Evolutionary conservation across 176 grass and related monocot species (phyloP), one percentile per base, ranked within the genome.

Genomic region (Bothriochloa decipiens): DNA sequence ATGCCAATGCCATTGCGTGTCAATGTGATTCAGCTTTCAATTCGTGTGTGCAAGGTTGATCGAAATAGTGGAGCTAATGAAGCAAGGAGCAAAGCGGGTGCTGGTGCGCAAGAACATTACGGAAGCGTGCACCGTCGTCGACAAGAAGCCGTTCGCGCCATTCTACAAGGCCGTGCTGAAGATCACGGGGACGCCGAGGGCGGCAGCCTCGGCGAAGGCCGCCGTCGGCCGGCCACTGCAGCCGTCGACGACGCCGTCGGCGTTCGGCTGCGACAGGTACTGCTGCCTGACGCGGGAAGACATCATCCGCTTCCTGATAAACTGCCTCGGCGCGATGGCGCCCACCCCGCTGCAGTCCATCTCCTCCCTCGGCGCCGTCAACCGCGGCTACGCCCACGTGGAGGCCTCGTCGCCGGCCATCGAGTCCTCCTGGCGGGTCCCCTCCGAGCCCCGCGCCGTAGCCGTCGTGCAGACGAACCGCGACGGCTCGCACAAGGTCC

Each of bases 11-110:
- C 55, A 26, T 14, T 57, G 22, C 2, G 11, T 39, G 18, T 60
- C 29, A 33, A 67, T 25, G 79, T 40, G 45, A 55, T 81, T 16
- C 8, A 18, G 22, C 26, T 53, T 50, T 17, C 12, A 17, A 55
- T 70, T 13, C 35, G 22, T 57, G 2, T 66, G 33, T 70, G 47
- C 70, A 72, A 94, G 92, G 87, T 85, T 91, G 81, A 84, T 89
- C 18, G 92, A 94, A 60, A 81, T 86, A 49, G 22, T 94, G 64
- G 89, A 94, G 63, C 45, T 94, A 3, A 94, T 91, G 92, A 89
- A 91, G 89, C 84, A 79, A 52, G 92, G 89, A 2, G 87, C 74
- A 12, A 80, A 74, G 66, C 72, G 84, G 2, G 81, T 94, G 1
- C 86, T 94, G 11, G 86, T 91, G 12, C 83, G 86, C 20, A 94